Evolutionary conservation across 345 rosid species (phyloP), one percentile per base, ranked within the genome.

Genomic region (Bruguiera parviflora): DNA sequence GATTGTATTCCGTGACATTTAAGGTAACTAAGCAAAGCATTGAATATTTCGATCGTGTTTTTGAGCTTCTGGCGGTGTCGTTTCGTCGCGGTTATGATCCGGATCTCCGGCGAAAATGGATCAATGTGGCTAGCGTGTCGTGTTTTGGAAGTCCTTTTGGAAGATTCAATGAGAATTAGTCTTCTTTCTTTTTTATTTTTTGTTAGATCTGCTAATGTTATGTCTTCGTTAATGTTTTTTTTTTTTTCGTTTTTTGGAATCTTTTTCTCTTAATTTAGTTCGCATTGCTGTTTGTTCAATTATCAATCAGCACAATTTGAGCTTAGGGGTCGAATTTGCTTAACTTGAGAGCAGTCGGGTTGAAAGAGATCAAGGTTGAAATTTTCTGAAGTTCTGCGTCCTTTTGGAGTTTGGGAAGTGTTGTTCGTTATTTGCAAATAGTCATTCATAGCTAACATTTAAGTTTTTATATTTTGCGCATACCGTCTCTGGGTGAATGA

Each of bases 1-100:
- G 39, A 20, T 70, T 64, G 35, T 73, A 72, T 73, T 67, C 53
- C 64, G 57, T 66, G 39, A 66, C 51, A 29, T 58, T 65, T 49
- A 25, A 67, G 78, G 80, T 73, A 71, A 58, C 57, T 27, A 46
- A 10, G 59, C 28, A 21, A 21, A 15, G 28, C 59, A 21, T 56
- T 56, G 58, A 24, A 21, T 11, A 10, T n/a, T 53, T n/a, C 10
- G 58, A 24, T 37, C 24, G 22, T 39, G 39, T 64, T 10, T 19
- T 6, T 24, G 10, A 16, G 9, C 58, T 11, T 43, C 25, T 22
- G 21, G 51, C 28, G 20, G 39, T 15, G 25, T 63, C 31, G 20
- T 57, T 6, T 59, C 19, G 16, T 47, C 64, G 22, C 63, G 20
- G 39, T 58, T 58, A 1, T 6, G 20, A 49, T 8, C 57, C 56